Percentiles rank a stretch among this genome's conserved stretches.
These are phyloP conservation scores for Raddia guianensis DNA, from an alignment of 176 grass and related monocot species.

Conservation along the genomic window DNA sequence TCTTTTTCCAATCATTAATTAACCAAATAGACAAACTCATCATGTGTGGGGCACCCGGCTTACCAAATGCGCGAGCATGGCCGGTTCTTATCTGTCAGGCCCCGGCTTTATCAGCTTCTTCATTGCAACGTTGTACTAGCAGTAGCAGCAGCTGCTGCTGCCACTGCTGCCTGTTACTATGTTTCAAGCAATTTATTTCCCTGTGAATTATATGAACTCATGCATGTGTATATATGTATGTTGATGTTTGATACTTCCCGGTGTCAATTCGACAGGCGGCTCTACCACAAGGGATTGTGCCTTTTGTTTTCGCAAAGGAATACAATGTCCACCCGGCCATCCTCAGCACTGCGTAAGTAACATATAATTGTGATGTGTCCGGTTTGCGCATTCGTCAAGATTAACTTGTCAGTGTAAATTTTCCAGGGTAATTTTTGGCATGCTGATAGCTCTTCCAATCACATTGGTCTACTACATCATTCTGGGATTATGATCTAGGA, in stretches of 20 bases:
- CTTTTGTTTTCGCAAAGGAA: constrained; percentile 96
- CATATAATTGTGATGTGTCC: background rate
- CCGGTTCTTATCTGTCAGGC: constrained; percentile 26
- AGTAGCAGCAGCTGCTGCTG: too few species aligned
- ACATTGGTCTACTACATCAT: constrained; percentile 78
- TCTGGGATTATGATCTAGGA: constrained; percentile 59
- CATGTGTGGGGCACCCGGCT: constrained; percentile 2
- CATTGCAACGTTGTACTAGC: background rate
- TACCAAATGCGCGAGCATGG: constrained; percentile 7
- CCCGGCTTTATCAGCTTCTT: background rate
- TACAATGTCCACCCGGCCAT: constrained; percentile 89
- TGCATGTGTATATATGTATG: background rate
- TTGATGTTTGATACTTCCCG: background rate
- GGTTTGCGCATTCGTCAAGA: background rate
- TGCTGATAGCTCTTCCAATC: constrained; percentile 90
- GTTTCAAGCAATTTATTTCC: background rate
- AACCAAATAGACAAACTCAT: background rate
- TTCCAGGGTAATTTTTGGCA: constrained; percentile 92
- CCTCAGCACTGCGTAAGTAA: constrained; percentile 85
- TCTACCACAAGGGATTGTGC: constrained; percentile 94
- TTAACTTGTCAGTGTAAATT: background rate
- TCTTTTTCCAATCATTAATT: constrained; percentile 6
- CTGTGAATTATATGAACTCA: background rate
- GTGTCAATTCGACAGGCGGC: constrained; percentile 60
- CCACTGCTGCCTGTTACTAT: background rate